Percentiles rank a stretch among this genome's conserved stretches.
Conservation (phyloP, 495 filamentous ascomycete species). For the Apodospora peruviana region DNA sequence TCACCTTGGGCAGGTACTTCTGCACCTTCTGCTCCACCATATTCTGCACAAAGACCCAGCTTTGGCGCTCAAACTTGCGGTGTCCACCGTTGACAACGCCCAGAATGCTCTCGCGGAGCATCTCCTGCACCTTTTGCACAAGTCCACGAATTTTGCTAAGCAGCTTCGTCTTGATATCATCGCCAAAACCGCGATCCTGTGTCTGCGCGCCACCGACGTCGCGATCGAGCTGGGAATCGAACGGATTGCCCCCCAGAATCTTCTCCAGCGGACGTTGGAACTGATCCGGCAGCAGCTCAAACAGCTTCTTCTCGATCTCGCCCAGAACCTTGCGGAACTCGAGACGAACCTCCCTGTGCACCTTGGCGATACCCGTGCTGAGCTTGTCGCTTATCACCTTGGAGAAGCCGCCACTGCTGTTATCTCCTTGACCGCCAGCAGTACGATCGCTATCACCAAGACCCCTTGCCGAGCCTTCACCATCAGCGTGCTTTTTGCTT, state of each 20-base stretch:
- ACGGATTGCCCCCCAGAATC: slow-evolving; percentile 31
- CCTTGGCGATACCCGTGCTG: slow-evolving; percentile 25
- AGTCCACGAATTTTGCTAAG: slow-evolving; percentile 27
- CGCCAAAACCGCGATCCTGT: slow-evolving; percentile 21
- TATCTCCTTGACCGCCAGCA: slow-evolving; percentile 8
- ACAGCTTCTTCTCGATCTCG: slow-evolving; percentile 27
- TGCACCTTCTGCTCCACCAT: slow-evolving; percentile 32
- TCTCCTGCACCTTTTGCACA: slow-evolving; percentile 28
- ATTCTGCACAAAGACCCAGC: slow-evolving; percentile 32
- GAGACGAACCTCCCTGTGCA: slow-evolving; percentile 30
- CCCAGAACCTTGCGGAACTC: slow-evolving; percentile 31
- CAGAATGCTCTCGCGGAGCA: slow-evolving; percentile 27
- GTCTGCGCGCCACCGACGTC: too few relatives aligned
- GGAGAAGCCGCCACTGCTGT: slow-evolving; percentile 21
- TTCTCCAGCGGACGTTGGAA: slow-evolving; percentile 29
- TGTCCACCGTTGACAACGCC: slow-evolving; percentile 29
- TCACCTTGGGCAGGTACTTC: slow-evolving; percentile 30
- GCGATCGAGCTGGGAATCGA: slow-evolving; percentile 26
- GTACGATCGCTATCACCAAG: slow-evolving; percentile 13
- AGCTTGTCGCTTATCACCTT: slow-evolving; percentile 33
- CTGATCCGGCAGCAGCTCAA: slow-evolving; percentile 28
- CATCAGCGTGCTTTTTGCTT: slow-evolving; percentile 15
- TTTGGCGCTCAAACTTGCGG: slow-evolving; percentile 30
- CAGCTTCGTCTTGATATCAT: slow-evolving; percentile 29
- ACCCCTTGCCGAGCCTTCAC: slow-evolving; percentile 13